Evolutionary conservation across 495 filamentous ascomycete genomes (phyloP).

Genomic region (Astrothelium macrocarpum): DNA sequence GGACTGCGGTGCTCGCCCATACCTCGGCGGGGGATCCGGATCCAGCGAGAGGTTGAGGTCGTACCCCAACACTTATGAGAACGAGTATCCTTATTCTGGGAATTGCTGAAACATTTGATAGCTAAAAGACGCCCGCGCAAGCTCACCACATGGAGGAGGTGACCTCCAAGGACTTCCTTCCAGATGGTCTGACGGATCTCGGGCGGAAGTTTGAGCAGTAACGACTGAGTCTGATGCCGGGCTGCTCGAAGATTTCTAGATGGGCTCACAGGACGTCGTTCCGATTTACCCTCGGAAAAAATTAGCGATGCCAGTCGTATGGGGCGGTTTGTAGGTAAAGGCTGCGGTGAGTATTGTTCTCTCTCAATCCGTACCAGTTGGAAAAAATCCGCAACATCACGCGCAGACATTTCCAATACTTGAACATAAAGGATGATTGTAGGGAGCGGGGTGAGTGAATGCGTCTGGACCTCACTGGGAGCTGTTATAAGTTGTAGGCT

Average conservation of each 20-base stretch:
- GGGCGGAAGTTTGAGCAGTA: background rate
- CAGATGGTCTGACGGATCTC: background rate
- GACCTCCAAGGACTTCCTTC: background rate
- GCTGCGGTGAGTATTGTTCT: background rate
- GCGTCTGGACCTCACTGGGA: too few relatives aligned
- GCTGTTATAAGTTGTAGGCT: too few relatives aligned
- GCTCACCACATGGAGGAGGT: background rate
- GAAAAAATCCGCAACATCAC: background rate
- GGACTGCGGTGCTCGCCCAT: background rate
- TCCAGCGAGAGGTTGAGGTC: too few relatives aligned
- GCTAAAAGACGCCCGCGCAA: background rate
- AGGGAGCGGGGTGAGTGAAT: too few relatives aligned
- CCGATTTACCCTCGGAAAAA: background rate
- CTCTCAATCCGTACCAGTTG: background rate
- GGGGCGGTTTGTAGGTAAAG: background rate
- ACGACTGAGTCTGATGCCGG: background rate
- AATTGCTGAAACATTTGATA: background rate
- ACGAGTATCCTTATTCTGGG: background rate
- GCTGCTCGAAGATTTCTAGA: background rate
- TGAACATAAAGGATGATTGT: background rate
- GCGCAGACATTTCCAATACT: background rate
- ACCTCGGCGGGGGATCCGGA: too few relatives aligned
- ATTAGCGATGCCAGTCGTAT: background rate
- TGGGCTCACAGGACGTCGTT: background rate
- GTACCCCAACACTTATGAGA: background rate